phyloP scores from a whole-genome alignment of 169 alveolate species.

The Pseudocohnilembus persalinus region DNA sequence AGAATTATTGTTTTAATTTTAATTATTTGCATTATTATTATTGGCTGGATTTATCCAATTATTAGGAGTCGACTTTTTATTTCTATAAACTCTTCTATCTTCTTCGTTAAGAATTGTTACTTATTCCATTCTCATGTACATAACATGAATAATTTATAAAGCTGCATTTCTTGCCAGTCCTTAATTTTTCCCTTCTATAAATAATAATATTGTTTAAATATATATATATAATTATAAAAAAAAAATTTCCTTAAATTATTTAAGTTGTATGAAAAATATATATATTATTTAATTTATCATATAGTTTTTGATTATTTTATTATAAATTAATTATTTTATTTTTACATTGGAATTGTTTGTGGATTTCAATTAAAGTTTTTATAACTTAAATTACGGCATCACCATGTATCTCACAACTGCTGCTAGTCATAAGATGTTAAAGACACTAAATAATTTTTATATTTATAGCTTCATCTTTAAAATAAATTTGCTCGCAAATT shows the following conservation, averaged over 20 bases:
- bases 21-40: background rate
- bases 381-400: slow-evolving; percentile 51
- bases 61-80: background rate
- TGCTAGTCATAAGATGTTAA: slow-evolving; percentile 53
- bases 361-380: slow-evolving; percentile 31
- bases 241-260: too few relatives aligned
- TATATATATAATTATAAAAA: too few relatives aligned
- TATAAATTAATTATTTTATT: slow-evolving; percentile 19
- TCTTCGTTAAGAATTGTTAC: background rate
- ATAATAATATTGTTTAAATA: too few relatives aligned
- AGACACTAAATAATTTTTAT: slow-evolving; percentile 61
- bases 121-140: slow-evolving; percentile 53
- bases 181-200: slow-evolving; percentile 17
- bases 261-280: too few relatives aligned
- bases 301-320: slow-evolving; percentile 22
- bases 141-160: slow-evolving; percentile 44
- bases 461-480: slow-evolving; percentile 60
- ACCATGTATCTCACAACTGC: slow-evolving; percentile 61
- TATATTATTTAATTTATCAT: slow-evolving; percentile 50
- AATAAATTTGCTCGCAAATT: slow-evolving; percentile 54
- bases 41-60: background rate
- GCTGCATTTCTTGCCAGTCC: slow-evolving; percentile 23
- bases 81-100: background rate
- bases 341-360: too few relatives aligned
- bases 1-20: background rate